Percentiles rank a stretch among this genome's conserved stretches.
Evolutionary conservation across 192 early-diverging fungal species (phyloP).

Genomic region (Coemansia sp.): DNA sequence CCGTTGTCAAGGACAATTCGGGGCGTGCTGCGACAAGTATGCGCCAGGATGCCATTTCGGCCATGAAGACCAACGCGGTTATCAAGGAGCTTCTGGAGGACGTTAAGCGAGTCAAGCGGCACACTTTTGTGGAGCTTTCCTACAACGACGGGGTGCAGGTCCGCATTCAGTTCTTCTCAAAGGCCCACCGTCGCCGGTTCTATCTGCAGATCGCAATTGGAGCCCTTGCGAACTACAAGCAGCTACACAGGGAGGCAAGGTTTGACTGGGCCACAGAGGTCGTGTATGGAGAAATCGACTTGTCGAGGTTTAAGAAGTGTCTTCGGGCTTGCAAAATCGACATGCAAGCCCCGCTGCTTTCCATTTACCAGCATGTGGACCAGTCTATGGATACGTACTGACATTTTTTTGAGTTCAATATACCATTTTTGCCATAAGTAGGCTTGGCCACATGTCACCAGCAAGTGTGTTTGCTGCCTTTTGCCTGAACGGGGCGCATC

Average conservation of each 20-base stretch:
- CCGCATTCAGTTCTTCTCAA: slow-evolving; percentile 47
- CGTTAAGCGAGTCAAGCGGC: slow-evolving; percentile 31
- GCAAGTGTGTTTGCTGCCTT: neutral
- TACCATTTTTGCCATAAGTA: neutral
- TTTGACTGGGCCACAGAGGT: slow-evolving; percentile 45
- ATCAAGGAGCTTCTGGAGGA: slow-evolving; percentile 46
- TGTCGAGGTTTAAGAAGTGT: slow-evolving; percentile 13
- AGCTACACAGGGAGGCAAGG: slow-evolving; percentile 18
- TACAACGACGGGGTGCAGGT: slow-evolving; percentile 40
- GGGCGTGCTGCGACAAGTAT: slow-evolving; percentile 8
- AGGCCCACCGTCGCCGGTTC: slow-evolving; percentile 37
- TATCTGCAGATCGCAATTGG: slow-evolving; percentile 37
- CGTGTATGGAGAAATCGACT: slow-evolving; percentile 39
- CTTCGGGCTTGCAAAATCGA: slow-evolving; percentile 23
- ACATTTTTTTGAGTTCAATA: neutral
- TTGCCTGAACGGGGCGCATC: neutral
- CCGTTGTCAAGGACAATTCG: slow-evolving; percentile 26
- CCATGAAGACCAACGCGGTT: slow-evolving; percentile 43
- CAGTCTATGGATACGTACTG: slow-evolving; percentile 31
- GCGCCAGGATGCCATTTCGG: slow-evolving; percentile 38
- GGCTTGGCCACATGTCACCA: neutral
- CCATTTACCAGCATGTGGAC: slow-evolving; percentile 47
- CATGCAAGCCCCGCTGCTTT: slow-evolving; percentile 27
- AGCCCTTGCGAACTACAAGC: slow-evolving; percentile 25
- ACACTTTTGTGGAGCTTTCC: slow-evolving; percentile 42